Percentiles rank a stretch among this genome's conserved stretches.
Evolutionary conservation across 2,329 filamentous ascomycete species (phyloP).

Genomic region (Xylaria sp.): DNA sequence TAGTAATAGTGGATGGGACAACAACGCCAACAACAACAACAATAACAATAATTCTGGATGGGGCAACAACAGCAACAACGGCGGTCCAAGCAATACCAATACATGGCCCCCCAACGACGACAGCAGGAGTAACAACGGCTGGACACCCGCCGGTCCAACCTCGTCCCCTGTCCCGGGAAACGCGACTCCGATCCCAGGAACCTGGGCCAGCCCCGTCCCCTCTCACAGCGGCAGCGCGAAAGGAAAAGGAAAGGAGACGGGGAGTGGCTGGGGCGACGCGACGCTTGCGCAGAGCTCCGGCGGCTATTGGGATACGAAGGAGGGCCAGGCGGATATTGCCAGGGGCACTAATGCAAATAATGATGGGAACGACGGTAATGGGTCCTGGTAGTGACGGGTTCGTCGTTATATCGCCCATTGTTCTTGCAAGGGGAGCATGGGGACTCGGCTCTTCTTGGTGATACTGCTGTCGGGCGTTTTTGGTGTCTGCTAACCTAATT

Average conservation of each 20-base stretch:
- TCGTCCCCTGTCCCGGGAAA: not conserved
- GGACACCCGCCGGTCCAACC: not conserved
- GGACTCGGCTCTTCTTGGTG: not conserved
- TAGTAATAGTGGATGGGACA: slow-evolving; percentile 8
- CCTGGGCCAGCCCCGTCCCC: slow-evolving; percentile 32
- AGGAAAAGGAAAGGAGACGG: slow-evolving; percentile 24
- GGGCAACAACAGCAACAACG: slow-evolving; percentile 14
- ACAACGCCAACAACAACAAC: slow-evolving; percentile 4
- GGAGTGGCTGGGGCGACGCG: slow-evolving; percentile 37
- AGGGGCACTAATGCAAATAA: slow-evolving; percentile 1
- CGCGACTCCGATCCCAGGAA: slow-evolving; percentile 29
- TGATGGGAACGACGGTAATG: not conserved
- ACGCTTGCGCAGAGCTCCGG: slow-evolving; percentile 42
- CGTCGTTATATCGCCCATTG: not conserved
- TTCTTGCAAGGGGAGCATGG: not conserved
- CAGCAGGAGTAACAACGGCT: slow-evolving; percentile 10
- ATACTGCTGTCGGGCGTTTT: not conserved
- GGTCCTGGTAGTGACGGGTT: slow-evolving; percentile 32
- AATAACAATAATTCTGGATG: slow-evolving; percentile 10
- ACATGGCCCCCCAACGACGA: slow-evolving; percentile 3
- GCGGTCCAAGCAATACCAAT: not conserved
- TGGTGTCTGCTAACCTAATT: too few relatives aligned
- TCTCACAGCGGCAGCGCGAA: slow-evolving; percentile 13
- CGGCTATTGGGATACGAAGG: slow-evolving; percentile 42
- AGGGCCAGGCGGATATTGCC: slow-evolving; percentile 26